Conservation (phyloP, 441 rosid genomes). For the Populus hybrid region DNA sequence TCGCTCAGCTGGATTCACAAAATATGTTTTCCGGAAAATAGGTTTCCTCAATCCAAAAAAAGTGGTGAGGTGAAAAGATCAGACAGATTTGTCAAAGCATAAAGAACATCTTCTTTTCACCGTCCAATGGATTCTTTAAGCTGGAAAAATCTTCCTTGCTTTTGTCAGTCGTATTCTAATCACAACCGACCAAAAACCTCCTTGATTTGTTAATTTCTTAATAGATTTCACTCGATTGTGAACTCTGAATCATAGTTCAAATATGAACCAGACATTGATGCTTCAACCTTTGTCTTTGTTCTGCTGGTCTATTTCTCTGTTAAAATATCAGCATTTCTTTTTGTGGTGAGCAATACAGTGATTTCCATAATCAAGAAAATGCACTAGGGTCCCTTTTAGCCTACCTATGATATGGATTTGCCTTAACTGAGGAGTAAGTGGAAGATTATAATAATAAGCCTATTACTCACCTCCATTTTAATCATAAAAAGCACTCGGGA, state of each 20-base stretch:
- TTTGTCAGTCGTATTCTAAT: background rate
- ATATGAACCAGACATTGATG: constrained; percentile 7
- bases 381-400: constrained; percentile 30
- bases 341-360: constrained; percentile 19
- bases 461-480: constrained; percentile 7
- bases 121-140: background rate
- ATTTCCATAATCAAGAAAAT: constrained; percentile 6
- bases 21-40: too few species aligned
- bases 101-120: background rate
- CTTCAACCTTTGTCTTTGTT: constrained; percentile 10
- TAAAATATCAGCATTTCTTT: constrained; percentile 14
- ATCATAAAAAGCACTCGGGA: constrained; percentile 10
- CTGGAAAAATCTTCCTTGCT: background rate
- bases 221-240: constrained; percentile 22
- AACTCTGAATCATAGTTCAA: constrained; percentile 28
- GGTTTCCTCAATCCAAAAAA: too few species aligned
- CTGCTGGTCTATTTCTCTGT: constrained; percentile 5
- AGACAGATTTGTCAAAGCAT: background rate
- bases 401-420: constrained; percentile 25
- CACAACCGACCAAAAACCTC: constrained; percentile 17
- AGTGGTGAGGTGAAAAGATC: constrained; percentile 9
- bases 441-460: constrained; percentile 15
- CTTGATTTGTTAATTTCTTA: constrained; percentile 9
- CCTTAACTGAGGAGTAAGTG: constrained; percentile 25
- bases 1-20: accelerated